Base-by-base conservation (phyloP, 2,329 filamentous ascomycete genomes). In the Diaporthe ampelina region DNA sequence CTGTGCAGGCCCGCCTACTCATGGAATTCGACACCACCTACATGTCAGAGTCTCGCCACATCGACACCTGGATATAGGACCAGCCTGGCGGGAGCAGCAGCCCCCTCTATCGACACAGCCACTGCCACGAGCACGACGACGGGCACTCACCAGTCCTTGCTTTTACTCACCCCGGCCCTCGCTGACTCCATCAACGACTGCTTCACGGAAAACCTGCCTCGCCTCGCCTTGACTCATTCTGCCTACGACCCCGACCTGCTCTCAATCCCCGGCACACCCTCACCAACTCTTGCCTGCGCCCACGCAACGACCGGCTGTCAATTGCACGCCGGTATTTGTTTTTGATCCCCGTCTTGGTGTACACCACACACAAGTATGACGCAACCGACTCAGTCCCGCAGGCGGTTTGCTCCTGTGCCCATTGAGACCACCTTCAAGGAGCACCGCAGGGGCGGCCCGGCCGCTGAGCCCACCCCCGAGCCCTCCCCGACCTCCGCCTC, bases 391-490 rank as follows among this genome's bases (percentile, higher is more conserved):
- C 83, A 84, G 77, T 83, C 87, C 68, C 86, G 87, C 77, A 86
- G 89, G 79, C 90, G 90, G 78, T 94, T 94, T 83, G 87, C 85
- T 56, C 92, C 93, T 45, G 88, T 93, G 72, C 92, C 93, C 21
- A 90, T 95, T 77, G 94, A 95, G 82, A 95, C 93, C 11, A 92
- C 89, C 1, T 91, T 90, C 78, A 90, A 91, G 77, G 89, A 90
- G 61, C 89, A 86, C 80, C 85, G 90, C 79, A 86, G 86, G 79
- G 79, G 80, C 68, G 78, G 80, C 58, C 84, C 83, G 65, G 78
- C 80, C 74, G 81, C 84, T 72, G 87, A 88, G 72, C 88, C 88
- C 50, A 89, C 88, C 45, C 88, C 91, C 67, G 91, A 91, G 78
- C 86, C 88, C 40, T 91, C 89, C 0, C 88, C 88, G 56, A 87